Conservation (phyloP, 495 filamentous ascomycete genomes). For the Aspergillus haitiensis region DNA sequence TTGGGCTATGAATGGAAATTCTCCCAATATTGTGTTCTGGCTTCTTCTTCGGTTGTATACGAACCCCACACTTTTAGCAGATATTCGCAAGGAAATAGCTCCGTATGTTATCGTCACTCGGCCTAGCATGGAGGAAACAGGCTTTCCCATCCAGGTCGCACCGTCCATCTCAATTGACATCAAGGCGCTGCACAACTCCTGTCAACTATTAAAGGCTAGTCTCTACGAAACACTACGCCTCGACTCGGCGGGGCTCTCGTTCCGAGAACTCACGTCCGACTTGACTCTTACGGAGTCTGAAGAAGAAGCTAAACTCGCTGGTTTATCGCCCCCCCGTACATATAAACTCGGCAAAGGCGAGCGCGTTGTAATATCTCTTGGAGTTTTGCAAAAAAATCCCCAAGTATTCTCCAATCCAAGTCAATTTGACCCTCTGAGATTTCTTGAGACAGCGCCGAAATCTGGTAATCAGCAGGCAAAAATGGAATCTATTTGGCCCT, state of each 20-base stretch:
- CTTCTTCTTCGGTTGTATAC: slow-evolving; percentile 54
- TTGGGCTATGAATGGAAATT: slow-evolving; percentile 56
- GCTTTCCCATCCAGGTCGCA: slow-evolving; percentile 52
- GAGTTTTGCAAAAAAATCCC: slow-evolving; percentile 51
- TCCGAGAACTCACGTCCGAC: slow-evolving; percentile 45
- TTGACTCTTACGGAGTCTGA: slow-evolving; percentile 45
- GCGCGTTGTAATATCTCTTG: slow-evolving; percentile 50
- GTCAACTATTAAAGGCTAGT: slow-evolving; percentile 53
- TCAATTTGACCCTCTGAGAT: slow-evolving; percentile 54
- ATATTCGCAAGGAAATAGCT: slow-evolving; percentile 54
- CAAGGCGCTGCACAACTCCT: slow-evolving; percentile 44
- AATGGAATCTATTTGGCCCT: slow-evolving; percentile 38
- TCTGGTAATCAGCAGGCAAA: slow-evolving; percentile 30
- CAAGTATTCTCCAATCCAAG: slow-evolving; percentile 49
- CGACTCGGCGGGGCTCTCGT: slow-evolving; percentile 48
- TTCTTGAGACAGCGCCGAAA: slow-evolving; percentile 44
- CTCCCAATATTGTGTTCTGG: slow-evolving; percentile 57
- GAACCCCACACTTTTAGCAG: slow-evolving; percentile 43
- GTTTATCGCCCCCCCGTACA: slow-evolving; percentile 30
- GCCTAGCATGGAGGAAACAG: slow-evolving; percentile 47
- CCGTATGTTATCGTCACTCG: slow-evolving; percentile 47
- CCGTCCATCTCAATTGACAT: slow-evolving; percentile 50
- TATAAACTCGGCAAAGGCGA: slow-evolving; percentile 52
- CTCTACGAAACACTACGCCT: slow-evolving; percentile 57
- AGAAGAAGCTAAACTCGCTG: slow-evolving; percentile 35